These are phyloP conservation scores for Talaromyces sp. DNA, from an alignment of 2,329 filamentous ascomycete species.

Conservation along the genomic window DNA sequence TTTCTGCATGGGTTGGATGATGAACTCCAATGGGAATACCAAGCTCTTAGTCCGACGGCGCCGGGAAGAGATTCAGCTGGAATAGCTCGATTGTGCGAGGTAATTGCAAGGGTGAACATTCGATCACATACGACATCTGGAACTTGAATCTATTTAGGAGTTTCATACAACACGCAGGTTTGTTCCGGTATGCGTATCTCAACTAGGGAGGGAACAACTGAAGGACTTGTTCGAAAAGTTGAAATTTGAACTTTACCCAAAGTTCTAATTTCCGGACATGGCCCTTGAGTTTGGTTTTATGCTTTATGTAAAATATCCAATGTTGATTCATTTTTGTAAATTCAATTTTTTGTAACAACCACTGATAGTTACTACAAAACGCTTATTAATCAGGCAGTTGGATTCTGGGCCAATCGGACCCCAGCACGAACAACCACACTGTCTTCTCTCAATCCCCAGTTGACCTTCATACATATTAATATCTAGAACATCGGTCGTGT, in stretches of 20 bases:
- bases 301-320: not conserved
- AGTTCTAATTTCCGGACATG: not conserved
- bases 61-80: constrained; percentile 6
- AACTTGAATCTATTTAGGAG: not conserved
- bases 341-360: not conserved
- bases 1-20: not conserved
- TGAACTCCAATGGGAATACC: not conserved
- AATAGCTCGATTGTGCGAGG: not conserved
- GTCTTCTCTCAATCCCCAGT: not conserved
- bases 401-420: not conserved
- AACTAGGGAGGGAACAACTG: not conserved
- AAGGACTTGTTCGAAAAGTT: not conserved
- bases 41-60: constrained; percentile 8
- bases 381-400: not conserved
- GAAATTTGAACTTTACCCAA: not conserved
- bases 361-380: not conserved
- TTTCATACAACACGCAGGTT: not conserved
- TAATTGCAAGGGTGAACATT: too few species aligned
- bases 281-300: not conserved
- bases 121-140: too few species aligned
- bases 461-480: not conserved
- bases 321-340: not conserved
- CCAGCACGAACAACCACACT: not conserved
- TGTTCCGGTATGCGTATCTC: not conserved
- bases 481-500: not conserved